Conservation (phyloP, 345 rosid species). For the Populus tremula region DNA sequence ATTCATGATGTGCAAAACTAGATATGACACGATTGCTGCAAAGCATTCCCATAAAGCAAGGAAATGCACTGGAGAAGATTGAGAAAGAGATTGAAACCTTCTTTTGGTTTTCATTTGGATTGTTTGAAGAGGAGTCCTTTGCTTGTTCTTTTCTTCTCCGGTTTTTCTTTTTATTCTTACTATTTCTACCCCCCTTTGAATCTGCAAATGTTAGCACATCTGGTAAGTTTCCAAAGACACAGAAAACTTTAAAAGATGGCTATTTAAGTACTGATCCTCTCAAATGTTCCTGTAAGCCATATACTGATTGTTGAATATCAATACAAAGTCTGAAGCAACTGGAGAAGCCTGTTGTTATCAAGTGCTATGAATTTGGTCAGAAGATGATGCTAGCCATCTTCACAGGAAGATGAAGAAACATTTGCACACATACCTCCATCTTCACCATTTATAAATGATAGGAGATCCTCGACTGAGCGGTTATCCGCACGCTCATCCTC, state of each 20-base stretch:
- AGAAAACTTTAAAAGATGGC: not conserved
- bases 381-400: not conserved
- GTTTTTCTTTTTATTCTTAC: conserved; percentile 66
- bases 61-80: not conserved
- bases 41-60: not conserved
- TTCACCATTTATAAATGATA: conserved; percentile 74
- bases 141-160: conserved; percentile 58
- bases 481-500: conserved; percentile 73
- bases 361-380: not conserved
- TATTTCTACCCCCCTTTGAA: conserved; percentile 52
- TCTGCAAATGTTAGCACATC: conserved; percentile 46
- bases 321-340: not conserved
- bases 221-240: conserved; percentile 1
- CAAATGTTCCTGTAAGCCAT: not conserved
- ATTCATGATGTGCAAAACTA: not conserved
- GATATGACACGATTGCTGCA: not conserved
- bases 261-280: not conserved
- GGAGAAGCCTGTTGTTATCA: conserved; percentile 1
- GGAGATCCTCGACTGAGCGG: conserved; percentile 86
- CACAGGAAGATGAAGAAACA: conserved; percentile 4
- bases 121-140: conserved; percentile 38
- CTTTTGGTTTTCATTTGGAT: conserved; percentile 34
- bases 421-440: conserved; percentile 47
- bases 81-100: conserved; percentile 38
- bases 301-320: not conserved